phyloP scores from a whole-genome alignment of 1,284 basidiomycete species.

The Cystobasidium sp. region DNA sequence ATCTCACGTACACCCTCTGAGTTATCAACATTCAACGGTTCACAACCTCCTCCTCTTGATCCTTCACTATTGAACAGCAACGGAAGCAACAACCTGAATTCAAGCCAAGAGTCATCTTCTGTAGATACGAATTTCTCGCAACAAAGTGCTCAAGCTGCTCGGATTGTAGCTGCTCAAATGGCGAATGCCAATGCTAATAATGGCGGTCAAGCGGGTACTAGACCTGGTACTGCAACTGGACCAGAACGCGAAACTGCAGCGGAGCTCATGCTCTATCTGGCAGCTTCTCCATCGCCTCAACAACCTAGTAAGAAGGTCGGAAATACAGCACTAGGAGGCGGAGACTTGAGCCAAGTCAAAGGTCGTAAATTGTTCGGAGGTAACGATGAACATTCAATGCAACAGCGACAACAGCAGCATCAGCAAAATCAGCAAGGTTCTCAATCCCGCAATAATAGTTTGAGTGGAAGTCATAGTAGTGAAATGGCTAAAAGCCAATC shows the following conservation, averaged over 20 bases:
- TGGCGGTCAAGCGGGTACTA: not conserved
- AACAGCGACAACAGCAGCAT: conserved; percentile 7
- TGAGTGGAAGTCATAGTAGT: not conserved
- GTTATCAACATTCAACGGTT: conserved; percentile 6
- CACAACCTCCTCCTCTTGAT: conserved; percentile 30
- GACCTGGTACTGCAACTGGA: conserved; percentile 28
- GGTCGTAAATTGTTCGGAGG: conserved; percentile 41
- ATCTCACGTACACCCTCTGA: conserved; percentile 28
- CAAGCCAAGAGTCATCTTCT: conserved; percentile 37
- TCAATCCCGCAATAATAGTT: not conserved
- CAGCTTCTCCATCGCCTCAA: conserved; percentile 49
- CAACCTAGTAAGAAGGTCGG: conserved; percentile 40
- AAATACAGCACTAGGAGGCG: conserved; percentile 21
- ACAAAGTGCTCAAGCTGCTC: conserved; percentile 3
- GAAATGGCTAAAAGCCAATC: conserved; percentile 10
- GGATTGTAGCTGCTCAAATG: conserved; percentile 8
- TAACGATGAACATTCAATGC: conserved; percentile 21
- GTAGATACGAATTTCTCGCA: conserved; percentile 33
- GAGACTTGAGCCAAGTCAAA: conserved; percentile 33
- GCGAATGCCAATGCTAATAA: conserved; percentile 1
- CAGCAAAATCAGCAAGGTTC: conserved; percentile 3
- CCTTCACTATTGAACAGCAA: conserved; percentile 9
- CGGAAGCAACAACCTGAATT: not conserved
- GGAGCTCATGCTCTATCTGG: conserved; percentile 54
- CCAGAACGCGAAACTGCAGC: conserved; percentile 47